Base-by-base conservation (phyloP, 768 basidiomycete genomes). In the Naganishia onofrii region DNA sequence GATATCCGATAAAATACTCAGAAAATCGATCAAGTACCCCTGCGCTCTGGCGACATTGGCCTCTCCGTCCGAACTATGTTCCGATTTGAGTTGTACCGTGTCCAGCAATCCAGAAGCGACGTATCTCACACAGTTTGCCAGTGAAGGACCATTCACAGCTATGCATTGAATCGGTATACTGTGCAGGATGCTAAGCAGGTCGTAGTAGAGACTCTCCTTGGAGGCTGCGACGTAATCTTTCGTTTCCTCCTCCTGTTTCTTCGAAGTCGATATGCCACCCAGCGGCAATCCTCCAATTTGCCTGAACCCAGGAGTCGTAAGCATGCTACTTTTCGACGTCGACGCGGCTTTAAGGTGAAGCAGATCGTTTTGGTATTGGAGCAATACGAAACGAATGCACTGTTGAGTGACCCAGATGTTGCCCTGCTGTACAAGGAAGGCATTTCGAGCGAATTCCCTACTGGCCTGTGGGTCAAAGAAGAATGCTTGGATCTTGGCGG, bases 91-190 rank as follows among this genome's bases (percentile, higher is more conserved):
- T 60, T 88, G 85, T 38, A 94, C 89, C 21, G 90, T 87, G 77
- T 93, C 92, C 70, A 94, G 84, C 64, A 95, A 82, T 2, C 91
- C 92, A 15, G 91, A 93, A 19, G 93, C 93, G 44, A 94, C 91
- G 79, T 92, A 94, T 69, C 93, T 88, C 72, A 94, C 92, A 85
- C 94, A 94, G 78, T 91, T 89, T 19, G 94, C 91, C 38, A 82
- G 72, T 34, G 77, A 73, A 3, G 76, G 73, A 21, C 73, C 74
- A 64, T 81, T 81, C 66, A 80, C 76, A 19, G 79, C 79, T 75
- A 94, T 93, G 36, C 91, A 91, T 80, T 93, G 91, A 67, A 94
- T 93, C 21, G 93, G 93, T 74, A 94, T 93, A 76, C 90, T 92
- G 75, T 92, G 91, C 71, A 95, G 84, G 68, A 93, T 90, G 72